Percentiles rank a stretch among this genome's conserved stretches.
phyloP scores from a whole-genome alignment of 2,329 filamentous ascomycete genomes.

The Lecanicillium sp. region DNA sequence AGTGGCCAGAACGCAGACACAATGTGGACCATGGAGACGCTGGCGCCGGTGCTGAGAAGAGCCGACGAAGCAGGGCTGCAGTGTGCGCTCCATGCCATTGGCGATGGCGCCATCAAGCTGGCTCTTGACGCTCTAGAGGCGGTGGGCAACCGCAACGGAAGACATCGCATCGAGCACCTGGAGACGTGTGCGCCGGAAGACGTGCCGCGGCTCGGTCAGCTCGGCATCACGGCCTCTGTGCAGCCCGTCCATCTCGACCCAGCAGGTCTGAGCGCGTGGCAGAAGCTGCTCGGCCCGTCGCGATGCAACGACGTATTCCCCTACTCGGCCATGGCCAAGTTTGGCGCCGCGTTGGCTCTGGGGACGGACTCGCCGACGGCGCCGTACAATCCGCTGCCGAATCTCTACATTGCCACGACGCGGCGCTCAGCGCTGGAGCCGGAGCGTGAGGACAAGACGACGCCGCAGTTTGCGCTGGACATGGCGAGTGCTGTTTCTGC shows the following conservation, averaged over 20 bases:
- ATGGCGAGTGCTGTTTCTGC: conserved; percentile 41
- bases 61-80: conserved; percentile 47
- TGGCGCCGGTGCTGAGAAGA: conserved; percentile 43
- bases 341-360: conserved; percentile 45
- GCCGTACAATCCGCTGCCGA: conserved; percentile 43
- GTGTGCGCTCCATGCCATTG: conserved; percentile 19
- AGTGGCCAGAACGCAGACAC: conserved; percentile 33
- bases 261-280: conserved; percentile 53
- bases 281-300: conserved; percentile 42
- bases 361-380: conserved; percentile 54
- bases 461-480: conserved; percentile 39
- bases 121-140: conserved; percentile 45
- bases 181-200: conserved; percentile 49
- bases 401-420: conserved; percentile 51
- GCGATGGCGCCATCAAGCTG: conserved; percentile 37
- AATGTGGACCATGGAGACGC: conserved; percentile 44
- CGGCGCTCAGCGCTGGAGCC: conserved; percentile 39
- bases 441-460: conserved; percentile 29
- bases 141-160: conserved; percentile 30
- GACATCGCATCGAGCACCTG: conserved; percentile 56
- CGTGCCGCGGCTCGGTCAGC: conserved; percentile 43
- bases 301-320: conserved; percentile 53
- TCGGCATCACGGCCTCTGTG: conserved; percentile 53
- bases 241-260: conserved; percentile 53
- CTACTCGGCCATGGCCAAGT: conserved; percentile 51